Evolutionary conservation across 2,329 filamentous ascomycete genomes (phyloP).

Genomic region (Sclerotinia glacialis): DNA sequence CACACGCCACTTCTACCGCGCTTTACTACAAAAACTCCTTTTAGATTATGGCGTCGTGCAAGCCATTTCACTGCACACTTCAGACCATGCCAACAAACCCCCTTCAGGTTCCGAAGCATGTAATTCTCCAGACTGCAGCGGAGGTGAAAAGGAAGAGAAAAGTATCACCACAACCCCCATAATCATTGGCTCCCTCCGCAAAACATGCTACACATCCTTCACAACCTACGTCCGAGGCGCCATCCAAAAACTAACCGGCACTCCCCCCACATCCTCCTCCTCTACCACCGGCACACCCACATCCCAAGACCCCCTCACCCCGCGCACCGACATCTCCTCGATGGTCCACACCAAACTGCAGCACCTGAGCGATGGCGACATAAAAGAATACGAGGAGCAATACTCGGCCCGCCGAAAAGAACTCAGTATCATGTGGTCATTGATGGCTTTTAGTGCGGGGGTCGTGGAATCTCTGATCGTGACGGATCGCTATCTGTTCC

Average conservation of each 20-base stretch:
- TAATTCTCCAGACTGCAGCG: not conserved
- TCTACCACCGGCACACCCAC: slow-evolving; percentile 24
- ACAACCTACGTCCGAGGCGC: slow-evolving; percentile 76
- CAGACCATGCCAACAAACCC: not conserved
- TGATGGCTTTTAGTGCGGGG: slow-evolving; percentile 93
- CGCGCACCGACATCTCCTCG: slow-evolving; percentile 48
- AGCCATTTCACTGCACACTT: not conserved
- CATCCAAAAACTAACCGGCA: slow-evolving; percentile 63
- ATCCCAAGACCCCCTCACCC: not conserved
- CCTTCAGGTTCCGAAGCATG: not conserved
- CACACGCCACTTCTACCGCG: slow-evolving; percentile 87
- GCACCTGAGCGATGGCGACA: slow-evolving; percentile 69
- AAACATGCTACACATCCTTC: slow-evolving; percentile 75
- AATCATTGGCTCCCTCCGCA: slow-evolving; percentile 81
- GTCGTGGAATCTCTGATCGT: slow-evolving; percentile 90
- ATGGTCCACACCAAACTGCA: slow-evolving; percentile 65
- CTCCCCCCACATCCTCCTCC: not conserved
- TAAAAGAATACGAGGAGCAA: slow-evolving; percentile 63
- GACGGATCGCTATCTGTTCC: slow-evolving; percentile 82
- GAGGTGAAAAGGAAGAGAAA: not conserved
- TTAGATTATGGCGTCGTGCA: slow-evolving; percentile 74
- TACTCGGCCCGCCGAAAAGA: slow-evolving; percentile 72
- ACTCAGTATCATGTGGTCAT: slow-evolving; percentile 81
- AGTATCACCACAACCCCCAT: slow-evolving; percentile 67
- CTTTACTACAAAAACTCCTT: slow-evolving; percentile 87